phyloP scores from a whole-genome alignment of 192 early-diverging fungal species.

The Linnemannia zychae region DNA sequence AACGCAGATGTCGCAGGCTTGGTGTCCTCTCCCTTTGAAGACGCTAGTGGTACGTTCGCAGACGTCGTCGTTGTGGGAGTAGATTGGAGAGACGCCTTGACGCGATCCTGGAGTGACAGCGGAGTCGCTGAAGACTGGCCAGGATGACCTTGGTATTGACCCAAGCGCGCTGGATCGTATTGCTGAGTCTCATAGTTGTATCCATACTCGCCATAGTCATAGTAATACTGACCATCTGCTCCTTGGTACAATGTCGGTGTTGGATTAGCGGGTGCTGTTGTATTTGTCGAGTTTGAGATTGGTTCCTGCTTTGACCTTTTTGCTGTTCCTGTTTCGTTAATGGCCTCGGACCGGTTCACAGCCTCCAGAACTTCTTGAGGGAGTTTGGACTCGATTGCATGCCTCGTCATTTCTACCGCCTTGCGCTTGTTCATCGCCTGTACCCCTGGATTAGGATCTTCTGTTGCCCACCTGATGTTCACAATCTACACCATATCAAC shows the following conservation, averaged over 20 bases:
- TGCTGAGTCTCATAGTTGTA: constrained; percentile 43
- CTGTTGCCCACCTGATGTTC: constrained; percentile 86
- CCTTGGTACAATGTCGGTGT: constrained; percentile 23
- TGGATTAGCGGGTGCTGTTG: background rate
- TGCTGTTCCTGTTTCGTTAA: background rate
- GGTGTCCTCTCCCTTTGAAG: background rate
- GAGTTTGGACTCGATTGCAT: constrained; percentile 68
- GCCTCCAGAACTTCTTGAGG: constrained; percentile 59
- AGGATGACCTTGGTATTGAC: background rate
- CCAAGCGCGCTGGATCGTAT: constrained; percentile 37
- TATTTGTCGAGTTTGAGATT: background rate
- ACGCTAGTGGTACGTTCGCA: background rate
- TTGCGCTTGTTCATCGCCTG: constrained; percentile 68
- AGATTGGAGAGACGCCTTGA: constrained; percentile 46
- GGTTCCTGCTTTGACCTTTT: constrained; percentile 1
- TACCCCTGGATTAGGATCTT: constrained; percentile 79
- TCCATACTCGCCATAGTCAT: constrained; percentile 52
- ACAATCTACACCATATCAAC: constrained; percentile 41
- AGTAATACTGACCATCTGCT: constrained; percentile 48
- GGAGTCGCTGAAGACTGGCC: background rate
- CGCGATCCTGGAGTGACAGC: constrained; percentile 7
- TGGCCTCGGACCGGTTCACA: constrained; percentile 32
- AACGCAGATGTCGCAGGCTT: constrained; percentile 37
- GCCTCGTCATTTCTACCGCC: constrained; percentile 67
- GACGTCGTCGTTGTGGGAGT: constrained; percentile 12